phyloP scores from a whole-genome alignment of 228 moss, liverwort and hornwort genomes.

The Sphagnum magellanicum region DNA sequence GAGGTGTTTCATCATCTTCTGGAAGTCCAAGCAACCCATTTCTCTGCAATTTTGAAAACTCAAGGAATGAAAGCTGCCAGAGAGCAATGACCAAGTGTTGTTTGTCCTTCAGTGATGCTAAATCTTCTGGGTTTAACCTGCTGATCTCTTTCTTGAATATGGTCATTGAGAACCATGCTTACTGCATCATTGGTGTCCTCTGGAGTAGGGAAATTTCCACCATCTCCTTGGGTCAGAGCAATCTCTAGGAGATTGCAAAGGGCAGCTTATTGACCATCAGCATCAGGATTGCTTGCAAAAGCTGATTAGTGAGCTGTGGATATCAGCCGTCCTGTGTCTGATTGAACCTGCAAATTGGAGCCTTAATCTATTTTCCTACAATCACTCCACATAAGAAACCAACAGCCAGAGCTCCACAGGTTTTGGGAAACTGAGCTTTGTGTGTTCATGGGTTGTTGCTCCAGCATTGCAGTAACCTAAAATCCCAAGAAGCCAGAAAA shows the following conservation, averaged over 20 bases:
- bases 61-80: constrained; percentile 62
- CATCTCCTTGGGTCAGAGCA: constrained; percentile 28
- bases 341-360: too few relatives aligned
- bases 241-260: constrained; percentile 68
- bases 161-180: constrained; percentile 35
- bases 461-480: too few relatives aligned
- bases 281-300: constrained; percentile 59
- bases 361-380: too few relatives aligned
- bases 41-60: constrained; percentile 59
- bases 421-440: too few relatives aligned
- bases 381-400: too few relatives aligned
- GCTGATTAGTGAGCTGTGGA: neutral
- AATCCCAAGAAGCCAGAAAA: too few relatives aligned
- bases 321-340: too few relatives aligned
- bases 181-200: constrained; percentile 41
- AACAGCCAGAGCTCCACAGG: too few relatives aligned
- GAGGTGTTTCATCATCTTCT: constrained; percentile 43
- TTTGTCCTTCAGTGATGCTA: constrained; percentile 76
- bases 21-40: constrained; percentile 53
- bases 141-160: constrained; percentile 54
- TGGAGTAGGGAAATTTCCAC: constrained; percentile 17
- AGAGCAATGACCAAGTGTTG: constrained; percentile 58
- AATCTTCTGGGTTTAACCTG: constrained; percentile 43
- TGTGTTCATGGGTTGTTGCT: too few relatives aligned
- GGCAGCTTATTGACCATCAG: constrained; percentile 69